Conservation (phyloP, 768 basidiomycete species). For the Suillus occidentalis region DNA sequence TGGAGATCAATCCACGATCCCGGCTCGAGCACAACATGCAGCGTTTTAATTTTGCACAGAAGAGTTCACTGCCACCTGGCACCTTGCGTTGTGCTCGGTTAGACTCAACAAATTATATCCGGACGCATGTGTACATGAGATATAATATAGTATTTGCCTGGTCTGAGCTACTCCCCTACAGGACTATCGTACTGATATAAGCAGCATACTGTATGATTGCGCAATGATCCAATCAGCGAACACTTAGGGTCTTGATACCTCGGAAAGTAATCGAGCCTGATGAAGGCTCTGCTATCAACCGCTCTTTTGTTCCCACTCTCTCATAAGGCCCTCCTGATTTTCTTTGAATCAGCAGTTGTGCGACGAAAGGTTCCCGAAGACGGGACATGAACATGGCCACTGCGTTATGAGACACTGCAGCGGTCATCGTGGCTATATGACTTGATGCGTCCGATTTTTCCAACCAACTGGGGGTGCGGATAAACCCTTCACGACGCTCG, state of each 20-base stretch:
- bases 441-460: not conserved
- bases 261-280: not conserved
- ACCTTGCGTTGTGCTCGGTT: not conserved
- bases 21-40: not conserved
- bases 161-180: not conserved
- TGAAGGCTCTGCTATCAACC: not conserved
- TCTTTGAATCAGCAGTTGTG: constrained; percentile 22
- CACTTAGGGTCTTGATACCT: not conserved
- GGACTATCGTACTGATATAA: not conserved
- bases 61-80: not conserved
- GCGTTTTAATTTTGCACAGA: not conserved
- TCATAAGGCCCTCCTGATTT: not conserved
- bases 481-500: not conserved
- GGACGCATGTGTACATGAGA: too few species aligned
- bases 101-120: not conserved
- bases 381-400: constrained; percentile 4
- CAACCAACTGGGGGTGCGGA: not conserved
- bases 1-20: not conserved
- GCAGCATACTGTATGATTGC: not conserved
- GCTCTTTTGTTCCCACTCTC: constrained; percentile 2
- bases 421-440: not conserved
- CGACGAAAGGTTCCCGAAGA: constrained; percentile 24
- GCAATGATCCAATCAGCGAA: not conserved
- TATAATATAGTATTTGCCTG: not conserved
- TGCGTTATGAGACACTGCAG: not conserved